Evolutionary conservation across 2,329 filamentous ascomycete species (phyloP).

Genomic region (Aspergillus ustus): DNA sequence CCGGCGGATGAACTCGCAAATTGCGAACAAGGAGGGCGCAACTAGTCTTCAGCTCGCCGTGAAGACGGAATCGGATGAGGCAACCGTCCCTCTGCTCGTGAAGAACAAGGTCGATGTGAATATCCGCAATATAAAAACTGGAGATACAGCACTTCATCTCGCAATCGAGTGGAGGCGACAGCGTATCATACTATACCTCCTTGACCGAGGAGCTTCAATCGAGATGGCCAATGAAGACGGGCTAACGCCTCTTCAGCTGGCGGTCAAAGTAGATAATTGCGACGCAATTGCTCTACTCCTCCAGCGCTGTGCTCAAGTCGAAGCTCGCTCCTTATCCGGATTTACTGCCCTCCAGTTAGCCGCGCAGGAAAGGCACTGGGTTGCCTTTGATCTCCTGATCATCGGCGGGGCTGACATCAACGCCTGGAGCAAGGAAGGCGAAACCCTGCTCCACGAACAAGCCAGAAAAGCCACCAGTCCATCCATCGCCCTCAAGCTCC

Average conservation of each 20-base stretch:
- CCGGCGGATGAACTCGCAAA: constrained; percentile 22
- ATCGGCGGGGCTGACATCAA: constrained; percentile 38
- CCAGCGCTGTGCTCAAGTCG: constrained; percentile 30
- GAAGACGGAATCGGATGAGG: constrained; percentile 34
- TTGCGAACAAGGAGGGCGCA: constrained; percentile 24
- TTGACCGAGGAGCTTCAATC: constrained; percentile 34
- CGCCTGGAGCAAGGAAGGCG: constrained; percentile 33
- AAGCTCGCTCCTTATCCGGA: constrained; percentile 28
- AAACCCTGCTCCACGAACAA: constrained; percentile 35
- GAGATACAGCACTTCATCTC: constrained; percentile 35
- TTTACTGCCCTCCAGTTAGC: constrained; percentile 34
- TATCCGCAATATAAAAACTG: constrained; percentile 28
- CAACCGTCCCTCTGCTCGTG: constrained; percentile 36
- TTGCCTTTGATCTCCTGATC: constrained; percentile 36
- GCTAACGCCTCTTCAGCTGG: constrained; percentile 35
- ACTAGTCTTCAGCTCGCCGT: constrained; percentile 34
- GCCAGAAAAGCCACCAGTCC: constrained; percentile 20
- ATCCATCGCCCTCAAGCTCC: constrained; percentile 28
- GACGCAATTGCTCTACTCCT: constrained; percentile 36
- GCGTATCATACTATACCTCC: constrained; percentile 33
- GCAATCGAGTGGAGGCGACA: constrained; percentile 31
- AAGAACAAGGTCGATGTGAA: constrained; percentile 33
- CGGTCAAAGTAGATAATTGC: constrained; percentile 34
- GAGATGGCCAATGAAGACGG: constrained; percentile 32
- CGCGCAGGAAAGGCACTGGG: constrained; percentile 31